Evolutionary conservation across 305 asterid species (phyloP), one percentile per base, ranked within the genome.

Genomic region (Rubia balearica): DNA sequence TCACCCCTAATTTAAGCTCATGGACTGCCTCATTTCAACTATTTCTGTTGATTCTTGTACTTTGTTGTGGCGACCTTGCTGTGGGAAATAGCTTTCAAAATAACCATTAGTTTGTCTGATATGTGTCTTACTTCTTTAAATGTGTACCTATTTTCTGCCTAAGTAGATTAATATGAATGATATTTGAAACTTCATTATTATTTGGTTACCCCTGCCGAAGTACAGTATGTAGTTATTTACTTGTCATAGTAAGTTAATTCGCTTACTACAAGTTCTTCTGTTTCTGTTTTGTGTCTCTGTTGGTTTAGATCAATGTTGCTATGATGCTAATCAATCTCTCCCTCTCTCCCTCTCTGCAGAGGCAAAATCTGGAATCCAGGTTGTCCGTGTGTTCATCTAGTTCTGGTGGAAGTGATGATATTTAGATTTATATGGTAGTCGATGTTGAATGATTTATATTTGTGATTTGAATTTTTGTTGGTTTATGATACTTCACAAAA

Each of bases 301-400:
- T 30, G 13, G 43, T 30, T 40, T 7, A 43, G 59, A 59, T 59
- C 63, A 19, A 61, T 61, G 19, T 13, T 60, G n/a, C 36, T 13
- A 61, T 24, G 45, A 46, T 9, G n/a, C 38, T 71, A 27, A 46
- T 5, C 21, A 10, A 13, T 46, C 55, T 48, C 55, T 42, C 46
- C 6, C 46, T 42, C 46, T 46, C 53, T 14, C 56, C 17, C 57
- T 6, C 17, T 69, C 64, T 77, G 67, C 89, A 89, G 96, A 89
- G 78, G 86, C 84, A 65, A 90, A 83, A 75, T 83, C 96, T 68
- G 90, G 94, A 69, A 63, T 90, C 61, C 85, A 88, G 73, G 87
- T 93, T 48, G 89, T 93, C 41, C 98, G 97, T 9, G 74, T 93
- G 53, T 93, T 93, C 83, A 87, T 93, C 79, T 90, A n/a, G n/a